Percentiles rank a stretch among this genome's conserved stretches.
Evolutionary conservation across 176 grass and related monocot species (phyloP).

Genomic region (Poa pratensis): DNA sequence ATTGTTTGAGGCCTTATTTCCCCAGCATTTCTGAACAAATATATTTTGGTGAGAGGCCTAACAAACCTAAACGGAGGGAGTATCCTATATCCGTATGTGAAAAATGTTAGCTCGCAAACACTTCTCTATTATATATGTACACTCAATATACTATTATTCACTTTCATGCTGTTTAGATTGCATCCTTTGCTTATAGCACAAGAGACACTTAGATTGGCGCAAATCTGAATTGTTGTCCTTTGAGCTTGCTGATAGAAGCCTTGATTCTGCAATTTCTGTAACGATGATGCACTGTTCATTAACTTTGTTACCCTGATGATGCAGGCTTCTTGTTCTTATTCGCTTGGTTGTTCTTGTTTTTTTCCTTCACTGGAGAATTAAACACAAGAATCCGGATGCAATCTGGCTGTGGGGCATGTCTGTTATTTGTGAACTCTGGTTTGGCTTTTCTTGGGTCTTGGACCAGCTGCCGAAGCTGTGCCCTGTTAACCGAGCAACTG

Average conservation of each 20-base stretch:
- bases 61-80: too few relatives aligned
- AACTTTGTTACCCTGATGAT: conserved; percentile 12
- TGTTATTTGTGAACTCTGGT: conserved; percentile 94
- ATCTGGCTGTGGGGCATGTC: conserved; percentile 99
- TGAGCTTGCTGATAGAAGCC: conserved; percentile 3
- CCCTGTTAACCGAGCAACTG: conserved; percentile 81
- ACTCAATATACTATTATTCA: not conserved
- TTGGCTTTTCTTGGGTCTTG: conserved; percentile 91
- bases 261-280: not conserved
- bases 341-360: conserved; percentile 70
- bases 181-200: not conserved
- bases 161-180: not conserved
- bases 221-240: not conserved
- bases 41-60: too few relatives aligned
- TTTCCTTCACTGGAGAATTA: conserved; percentile 87
- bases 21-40: too few relatives aligned
- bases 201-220: not conserved
- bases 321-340: conserved; percentile 85
- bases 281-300: not conserved
- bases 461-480: conserved; percentile 89
- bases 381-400: conserved; percentile 81
- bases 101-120: not conserved
- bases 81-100: not conserved
- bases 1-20: too few relatives aligned
- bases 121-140: not conserved